Evolutionary conservation across 495 filamentous ascomycete genomes (phyloP), one percentile per base, ranked within the genome.

Genomic region (Lasiosphaeris hirsuta): DNA sequence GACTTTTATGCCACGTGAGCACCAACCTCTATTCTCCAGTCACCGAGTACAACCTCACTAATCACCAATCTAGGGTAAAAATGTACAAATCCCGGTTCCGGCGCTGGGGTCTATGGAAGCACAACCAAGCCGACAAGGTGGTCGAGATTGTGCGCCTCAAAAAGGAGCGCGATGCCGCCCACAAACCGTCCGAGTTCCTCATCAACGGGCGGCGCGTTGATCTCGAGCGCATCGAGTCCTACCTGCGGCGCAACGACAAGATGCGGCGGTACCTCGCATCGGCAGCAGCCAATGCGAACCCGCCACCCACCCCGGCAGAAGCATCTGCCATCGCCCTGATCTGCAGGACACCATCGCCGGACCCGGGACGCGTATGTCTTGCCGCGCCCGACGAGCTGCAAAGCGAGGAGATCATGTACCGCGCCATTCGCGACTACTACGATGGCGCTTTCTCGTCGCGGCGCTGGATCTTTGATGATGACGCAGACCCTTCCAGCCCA

Each of bases 341-440:
- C 41, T 56, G 53, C 40, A 33, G 53, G 15, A 42, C 41, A 5
- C 53, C 53, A 7, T 50, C 46, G 11, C 46, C 45, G 2, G 11
- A n/a, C 23, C 39, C 52, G 0, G 1, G 9, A 18, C 34, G 41
- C 3, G n/a, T n/a, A 15, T 52, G 14, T 34, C 49, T 52, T 5
- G 11, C 15, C 19, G 17, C 45, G n/a, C 59, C 59, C 5, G 49
- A 45, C 34, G 13, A 14, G 8, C 17, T 49, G 15, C 56, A 54
- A 19, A 40, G 33, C 17, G 43, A 41, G 8, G 60, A 62, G 17
- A 10, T 35, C 35, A 42, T 51, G 35, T 57, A 57, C 54, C 54
- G 38, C 33, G 48, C 54, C 14, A 40, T 62, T 14, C 42, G 42
- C n/a, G 51, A 39, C 40, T 58, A 58, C 44, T 62, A 51, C 60